A percentile compares a stretch with the other conserved stretches of the same genome.
Conservation (phyloP, 2,329 filamentous ascomycete species). For the Fusarium bactridioides region DNA sequence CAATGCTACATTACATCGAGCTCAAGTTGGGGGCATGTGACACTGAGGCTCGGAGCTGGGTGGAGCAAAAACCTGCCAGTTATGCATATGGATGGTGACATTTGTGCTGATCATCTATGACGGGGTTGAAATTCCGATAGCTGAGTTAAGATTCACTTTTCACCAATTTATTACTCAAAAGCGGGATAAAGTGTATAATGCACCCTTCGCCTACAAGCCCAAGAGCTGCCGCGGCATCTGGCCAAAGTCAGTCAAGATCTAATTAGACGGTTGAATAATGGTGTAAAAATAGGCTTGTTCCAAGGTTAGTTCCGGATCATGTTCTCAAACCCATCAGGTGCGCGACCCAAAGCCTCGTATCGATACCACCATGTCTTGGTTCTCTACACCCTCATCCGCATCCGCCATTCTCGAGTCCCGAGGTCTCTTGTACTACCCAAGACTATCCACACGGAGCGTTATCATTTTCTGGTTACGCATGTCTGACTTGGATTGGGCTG, state of each 20-base stretch:
- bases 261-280: background rate
- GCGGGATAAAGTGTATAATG: background rate
- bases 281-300: background rate
- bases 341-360: background rate
- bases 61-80: background rate
- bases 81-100: background rate
- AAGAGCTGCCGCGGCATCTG: background rate
- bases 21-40: background rate
- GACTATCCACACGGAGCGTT: background rate
- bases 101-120: background rate
- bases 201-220: background rate
- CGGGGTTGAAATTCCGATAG: background rate
- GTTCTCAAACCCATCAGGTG: background rate
- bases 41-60: background rate
- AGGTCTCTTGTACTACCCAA: background rate
- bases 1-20: background rate
- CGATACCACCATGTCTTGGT: background rate
- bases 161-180: background rate
- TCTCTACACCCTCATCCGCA: background rate
- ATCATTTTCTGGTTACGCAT: too few relatives aligned
- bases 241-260: background rate
- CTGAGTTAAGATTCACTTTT: background rate
- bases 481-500: too few relatives aligned
- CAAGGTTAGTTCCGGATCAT: background rate
- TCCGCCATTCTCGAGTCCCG: background rate